These are phyloP conservation scores for Plasmodium falciparum DNA, from an alignment of 169 alveolate genomes.

Conservation along the genomic window DNA sequence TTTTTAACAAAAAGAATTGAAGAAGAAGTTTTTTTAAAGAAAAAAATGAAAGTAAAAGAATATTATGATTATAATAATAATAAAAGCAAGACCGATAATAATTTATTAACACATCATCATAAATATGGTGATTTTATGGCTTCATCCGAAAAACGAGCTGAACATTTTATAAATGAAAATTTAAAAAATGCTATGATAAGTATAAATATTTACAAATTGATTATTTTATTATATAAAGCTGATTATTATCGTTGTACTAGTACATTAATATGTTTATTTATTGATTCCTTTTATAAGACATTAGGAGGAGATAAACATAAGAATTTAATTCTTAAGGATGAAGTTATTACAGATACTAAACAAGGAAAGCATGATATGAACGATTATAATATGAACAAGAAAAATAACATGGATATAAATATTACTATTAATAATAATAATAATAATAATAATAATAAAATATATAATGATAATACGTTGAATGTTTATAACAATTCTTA, in stretches of 20 bases:
- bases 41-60: slow-evolving; percentile 42
- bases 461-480: no score
- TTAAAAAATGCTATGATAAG: slow-evolving; percentile 46
- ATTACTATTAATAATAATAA: background rate
- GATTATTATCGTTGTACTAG: slow-evolving; percentile 69
- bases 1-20: slow-evolving; percentile 51
- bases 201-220: slow-evolving; percentile 31
- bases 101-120: background rate
- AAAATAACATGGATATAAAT: background rate
- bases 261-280: slow-evolving; percentile 28
- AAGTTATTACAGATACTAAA: background rate
- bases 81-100: background rate
- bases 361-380: background rate
- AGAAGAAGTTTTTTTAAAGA: slow-evolving; percentile 55
- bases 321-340: background rate
- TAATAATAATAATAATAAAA: background rate
- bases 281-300: slow-evolving; percentile 27
- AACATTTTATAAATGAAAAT: slow-evolving; percentile 63
- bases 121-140: slow-evolving; percentile 47
- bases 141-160: slow-evolving; percentile 63
- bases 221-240: slow-evolving; percentile 59
- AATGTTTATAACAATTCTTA: no score
- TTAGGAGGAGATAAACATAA: background rate
- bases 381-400: background rate
- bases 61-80: slow-evolving; percentile 4